A percentile compares a stretch with the other conserved stretches of the same genome.
These are phyloP conservation scores for Capsella rubella DNA, from an alignment of 441 rosid species.

Conservation along the genomic window DNA sequence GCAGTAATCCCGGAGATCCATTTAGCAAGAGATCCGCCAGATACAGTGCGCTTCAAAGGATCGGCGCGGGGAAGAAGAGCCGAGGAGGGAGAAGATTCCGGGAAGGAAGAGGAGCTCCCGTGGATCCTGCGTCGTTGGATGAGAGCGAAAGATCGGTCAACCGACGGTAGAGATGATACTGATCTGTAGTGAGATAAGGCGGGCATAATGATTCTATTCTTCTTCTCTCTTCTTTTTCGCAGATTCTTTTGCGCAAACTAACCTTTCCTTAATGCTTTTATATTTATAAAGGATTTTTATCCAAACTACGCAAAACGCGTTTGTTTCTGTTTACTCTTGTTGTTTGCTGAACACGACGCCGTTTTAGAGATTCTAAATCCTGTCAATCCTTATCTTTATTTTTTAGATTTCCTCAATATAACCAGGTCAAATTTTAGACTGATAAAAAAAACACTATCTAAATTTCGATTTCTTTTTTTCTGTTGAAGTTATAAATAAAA, in stretches of 20 bases:
- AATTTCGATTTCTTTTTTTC: no score
- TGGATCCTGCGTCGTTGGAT: slow-evolving; percentile 60
- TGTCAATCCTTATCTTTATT: background rate
- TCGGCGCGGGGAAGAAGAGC: slow-evolving; percentile 28
- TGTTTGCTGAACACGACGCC: slow-evolving; percentile 7
- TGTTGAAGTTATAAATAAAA: no score
- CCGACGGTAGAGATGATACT: slow-evolving; percentile 50
- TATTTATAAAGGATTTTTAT: slow-evolving; percentile 9
- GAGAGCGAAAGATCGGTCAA: slow-evolving; percentile 41
- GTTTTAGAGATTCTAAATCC: background rate
- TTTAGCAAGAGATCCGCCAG: slow-evolving; percentile 42
- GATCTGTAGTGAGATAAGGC: slow-evolving; percentile 46
- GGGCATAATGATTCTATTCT: slow-evolving; percentile 38
- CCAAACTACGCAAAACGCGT: slow-evolving; percentile 25
- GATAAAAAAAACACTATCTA: background rate
- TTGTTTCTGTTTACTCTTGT: slow-evolving; percentile 19
- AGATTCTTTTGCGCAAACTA: slow-evolving; percentile 2
- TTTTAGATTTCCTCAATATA: background rate
- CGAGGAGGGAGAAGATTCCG: slow-evolving; percentile 44
- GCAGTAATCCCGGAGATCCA: slow-evolving; percentile 60
- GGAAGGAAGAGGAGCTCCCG: slow-evolving; percentile 48
- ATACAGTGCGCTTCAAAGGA: slow-evolving; percentile 18
- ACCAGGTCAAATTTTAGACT: background rate
- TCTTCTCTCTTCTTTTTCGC: background rate
- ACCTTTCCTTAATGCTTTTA: slow-evolving; percentile 1